Evolutionary conservation across 257 asterid genomes (phyloP).

Genomic region (Ballota nigra): DNA sequence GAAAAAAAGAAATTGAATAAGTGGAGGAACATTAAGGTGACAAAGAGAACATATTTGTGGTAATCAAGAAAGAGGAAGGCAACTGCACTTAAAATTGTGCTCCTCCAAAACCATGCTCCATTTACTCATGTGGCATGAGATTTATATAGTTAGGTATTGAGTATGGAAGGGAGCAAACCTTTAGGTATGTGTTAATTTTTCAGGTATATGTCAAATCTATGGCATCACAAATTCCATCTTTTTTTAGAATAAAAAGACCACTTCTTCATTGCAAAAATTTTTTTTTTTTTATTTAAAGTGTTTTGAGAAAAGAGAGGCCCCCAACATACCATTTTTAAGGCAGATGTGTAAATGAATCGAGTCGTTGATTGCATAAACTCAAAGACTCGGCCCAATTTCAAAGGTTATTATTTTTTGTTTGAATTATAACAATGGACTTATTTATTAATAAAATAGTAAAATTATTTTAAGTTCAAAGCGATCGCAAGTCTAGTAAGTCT

Average conservation of each 20-base stretch:
- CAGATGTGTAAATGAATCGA: background rate
- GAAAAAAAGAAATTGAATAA: background rate
- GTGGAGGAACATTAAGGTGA: conserved; percentile 9
- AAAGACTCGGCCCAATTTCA: no score
- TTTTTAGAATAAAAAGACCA: conserved; percentile 9
- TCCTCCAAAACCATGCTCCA: conserved; percentile 46
- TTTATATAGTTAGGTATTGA: conserved; percentile 51
- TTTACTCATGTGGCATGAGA: conserved; percentile 50
- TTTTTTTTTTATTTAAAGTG: no score
- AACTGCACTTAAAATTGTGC: conserved; percentile 28
- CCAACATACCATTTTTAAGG: conserved; percentile 3
- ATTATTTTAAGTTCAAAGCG: no score
- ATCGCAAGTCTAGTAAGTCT: no score
- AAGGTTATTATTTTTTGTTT: no score
- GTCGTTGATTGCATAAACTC: background rate
- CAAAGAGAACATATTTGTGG: conserved; percentile 13
- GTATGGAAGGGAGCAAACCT: conserved; percentile 52
- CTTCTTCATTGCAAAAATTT: background rate
- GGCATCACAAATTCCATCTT: conserved; percentile 18
- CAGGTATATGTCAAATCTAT: conserved; percentile 66
- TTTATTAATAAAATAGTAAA: no score
- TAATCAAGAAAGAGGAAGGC: conserved; percentile 34
- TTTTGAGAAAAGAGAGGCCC: conserved; percentile 3
- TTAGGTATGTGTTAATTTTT: conserved; percentile 68
- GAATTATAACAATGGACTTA: no score